Base-by-base conservation (phyloP, 306 rosid species). In the Casuarina glauca region DNA sequence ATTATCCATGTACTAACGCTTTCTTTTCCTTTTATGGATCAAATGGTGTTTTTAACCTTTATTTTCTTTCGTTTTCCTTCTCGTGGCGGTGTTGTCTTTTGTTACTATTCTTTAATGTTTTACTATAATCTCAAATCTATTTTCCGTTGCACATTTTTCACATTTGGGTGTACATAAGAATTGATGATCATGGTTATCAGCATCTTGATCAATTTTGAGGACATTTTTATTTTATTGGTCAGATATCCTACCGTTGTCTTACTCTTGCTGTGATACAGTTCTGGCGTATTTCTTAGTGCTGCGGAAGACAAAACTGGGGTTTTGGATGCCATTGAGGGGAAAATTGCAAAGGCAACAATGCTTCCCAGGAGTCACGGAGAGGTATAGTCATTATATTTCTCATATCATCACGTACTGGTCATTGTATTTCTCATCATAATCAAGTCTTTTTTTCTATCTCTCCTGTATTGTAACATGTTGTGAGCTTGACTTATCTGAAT, bases 301-400 rank as follows among this genome's bases (percentile, higher is more conserved):
- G 75, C 81, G 54, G 90, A 90, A 78, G 97, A 95, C 74, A 74
- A 85, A 78, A 80, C 88, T 15, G 97, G 97, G 78, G 68, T 71
- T 80, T 80, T 95, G 80, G 91, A 80, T 51, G 79, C 32, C 63
- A 82, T 95, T 77, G 99, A 95, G 85, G 91, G 88, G 84, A 95
- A 91, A 87, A 95, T 95, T 86, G 90, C 97, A 54, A 86, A 78
- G 78, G 97, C 88, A 51, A 87, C 99, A 39, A 91, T 84, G 92
- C 75, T 91, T 85, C 99, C 99, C 69, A 87, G 90, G 82, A 78
- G 6, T 45, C 91, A 93, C 72, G 97, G 91, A 75, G 99, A 93
- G 99, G 97, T 95, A 89, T 66, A 2, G 51, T 71, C 62, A 43
- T 36, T 50, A 57, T 62, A 50, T 49, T 49, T n/a, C n/a, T 76